These are phyloP conservation scores for Ichthyophthirius multifiliis DNA, from an alignment of 169 alveolate species.

Conservation along the genomic window DNA sequence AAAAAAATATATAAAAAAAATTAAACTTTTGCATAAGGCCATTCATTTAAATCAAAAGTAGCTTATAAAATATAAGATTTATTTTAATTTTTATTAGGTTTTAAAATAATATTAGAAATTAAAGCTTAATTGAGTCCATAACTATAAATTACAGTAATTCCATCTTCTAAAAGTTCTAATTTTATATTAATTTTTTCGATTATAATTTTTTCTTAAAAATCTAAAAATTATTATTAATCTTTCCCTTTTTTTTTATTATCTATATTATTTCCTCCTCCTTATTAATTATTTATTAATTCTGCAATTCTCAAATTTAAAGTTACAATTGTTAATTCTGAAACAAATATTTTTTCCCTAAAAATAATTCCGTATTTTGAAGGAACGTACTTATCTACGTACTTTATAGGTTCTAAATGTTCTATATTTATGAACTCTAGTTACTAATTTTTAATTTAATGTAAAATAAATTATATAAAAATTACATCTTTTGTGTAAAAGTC, in stretches of 20 bases:
- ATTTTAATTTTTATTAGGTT: constrained; percentile 50
- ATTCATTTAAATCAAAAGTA: constrained; percentile 71
- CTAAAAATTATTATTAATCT: constrained; percentile 45
- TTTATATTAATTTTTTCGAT: constrained; percentile 46
- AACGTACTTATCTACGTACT: constrained; percentile 64
- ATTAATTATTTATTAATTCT: constrained; percentile 31
- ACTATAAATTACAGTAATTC: constrained; percentile 50
- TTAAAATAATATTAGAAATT: constrained; percentile 64
- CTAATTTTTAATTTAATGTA: too few species aligned
- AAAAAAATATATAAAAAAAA: neutral
- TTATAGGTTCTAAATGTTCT: constrained; percentile 64
- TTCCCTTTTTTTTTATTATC: constrained; percentile 47
- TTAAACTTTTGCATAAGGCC: constrained; percentile 68
- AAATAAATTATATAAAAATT: too few species aligned
- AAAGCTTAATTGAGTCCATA: constrained; percentile 71
- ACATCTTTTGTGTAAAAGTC: constrained; percentile 43
- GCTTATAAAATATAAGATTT: constrained; percentile 61
- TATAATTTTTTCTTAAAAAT: constrained; percentile 27
- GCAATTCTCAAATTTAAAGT: constrained; percentile 66
- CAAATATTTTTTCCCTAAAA: constrained; percentile 80
- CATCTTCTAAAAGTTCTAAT: constrained; percentile 65
- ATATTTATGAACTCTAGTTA: constrained; percentile 37
- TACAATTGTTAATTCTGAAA: constrained; percentile 70
- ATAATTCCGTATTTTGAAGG: constrained; percentile 83
- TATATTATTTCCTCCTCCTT: constrained; percentile 33